Evolutionary conservation across 495 filamentous ascomycete species (phyloP), one percentile per base, ranked within the genome.

Genomic region (Penicillium arizonense): DNA sequence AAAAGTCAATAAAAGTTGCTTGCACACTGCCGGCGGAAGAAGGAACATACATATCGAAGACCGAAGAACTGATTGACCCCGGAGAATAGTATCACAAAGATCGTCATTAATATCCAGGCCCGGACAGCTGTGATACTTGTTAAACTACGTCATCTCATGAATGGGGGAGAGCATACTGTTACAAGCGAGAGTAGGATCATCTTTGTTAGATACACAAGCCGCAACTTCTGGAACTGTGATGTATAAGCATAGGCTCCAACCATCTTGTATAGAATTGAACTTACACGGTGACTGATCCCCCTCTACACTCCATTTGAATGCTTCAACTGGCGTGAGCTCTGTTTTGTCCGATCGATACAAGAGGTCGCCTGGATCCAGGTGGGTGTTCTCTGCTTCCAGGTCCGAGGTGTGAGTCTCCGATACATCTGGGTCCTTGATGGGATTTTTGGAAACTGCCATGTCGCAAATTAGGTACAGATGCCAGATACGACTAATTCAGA

Each of bases 21-120:
- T 30, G 2, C 28, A 30, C 28, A 30, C 9, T 9, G 6, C 8
- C 8, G 10, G 21, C 7, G 8, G 11, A 11, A 18, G 10, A 21
- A 32, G 23, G 30, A 44, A 52, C 58, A n/a, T 47, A 65, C 62
- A 53, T 66, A 66, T 58, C 63, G 57, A 21, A 66, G 45, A 24
- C 63, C 55, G 30, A 66, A 66, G 23, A 66, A 66, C 38, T 66
- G 63, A 23, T 66, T 66, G 16, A 59, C 63, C 16, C 47, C 63
- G 3, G 63, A 52, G 43, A 66, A 66, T 11, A 66, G 14, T 23
- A 63, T 56, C 4, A 66, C 63, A 53, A 66, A 66, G 0, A 66
- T 47, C 1, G 63, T 61, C 41, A 53, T 57, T 13, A 66, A 47
- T 18, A 61, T 49, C 63, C 63, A 66, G 18, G 63, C 59, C 32